Base-by-base conservation (phyloP, 2,329 filamentous ascomycete species). In the Verticillium longisporum region DNA sequence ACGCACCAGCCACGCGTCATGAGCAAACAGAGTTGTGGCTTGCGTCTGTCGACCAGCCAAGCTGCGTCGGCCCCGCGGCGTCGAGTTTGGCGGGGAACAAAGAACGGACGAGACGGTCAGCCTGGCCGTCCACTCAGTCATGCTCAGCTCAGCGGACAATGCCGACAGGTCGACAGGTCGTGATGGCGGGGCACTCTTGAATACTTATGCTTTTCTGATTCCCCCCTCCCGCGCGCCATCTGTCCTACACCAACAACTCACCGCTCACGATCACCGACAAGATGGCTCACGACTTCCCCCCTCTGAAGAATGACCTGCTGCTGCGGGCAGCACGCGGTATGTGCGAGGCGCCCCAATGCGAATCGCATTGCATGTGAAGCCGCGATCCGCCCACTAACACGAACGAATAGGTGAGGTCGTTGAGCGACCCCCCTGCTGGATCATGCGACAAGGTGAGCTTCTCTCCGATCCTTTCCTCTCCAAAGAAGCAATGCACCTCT, bases 361-460 rank as follows among this genome's bases (percentile, higher is more conserved):
- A 26, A 32, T 9, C 36, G 13, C 57, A 54, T 18, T 56, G 41
- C 57, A 36, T 9, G 34, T 36, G 56, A 62, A 31, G 32, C 36
- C 54, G 26, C 26, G 26, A 26, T 26, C 26, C 26, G 26, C 53
- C 58, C 61, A 58, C 64, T 67, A 63, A 69, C 66, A 63, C 61
- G 64, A 61, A 63, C 61, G 64, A 61, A 60, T 71, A 96, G 93
- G 94, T 74, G 84, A 97, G 78, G 88, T 88, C 74, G 91, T 98
- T 67, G 92, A 97, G 77, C 88, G 95, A 66, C 90, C 95, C 64
- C 95, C 95, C 61, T 91, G 96, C 81, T 99, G 95, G 95, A 92
- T 99, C 74, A 99, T 99, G 95, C 90, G 95, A 77, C 95, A 99
- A 87, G 92, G 92, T 94, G 81, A 75, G 75, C 11, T 26, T 10